Conservation (phyloP, 2,329 filamentous ascomycete species). For the Coniochaeta hoffmannii region DNA sequence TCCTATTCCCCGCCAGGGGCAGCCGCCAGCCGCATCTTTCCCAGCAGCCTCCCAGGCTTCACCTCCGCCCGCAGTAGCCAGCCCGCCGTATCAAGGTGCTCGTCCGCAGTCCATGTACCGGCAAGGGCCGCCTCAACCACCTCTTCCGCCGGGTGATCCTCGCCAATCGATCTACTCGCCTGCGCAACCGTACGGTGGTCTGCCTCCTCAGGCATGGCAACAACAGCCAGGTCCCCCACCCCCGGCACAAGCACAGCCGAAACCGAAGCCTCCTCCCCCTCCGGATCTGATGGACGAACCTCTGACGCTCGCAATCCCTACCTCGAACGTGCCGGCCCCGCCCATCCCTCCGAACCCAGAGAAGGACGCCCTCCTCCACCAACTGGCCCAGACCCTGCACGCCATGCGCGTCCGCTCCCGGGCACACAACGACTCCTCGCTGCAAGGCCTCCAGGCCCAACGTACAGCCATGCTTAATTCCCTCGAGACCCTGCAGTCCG, state of each 20-base stretch:
- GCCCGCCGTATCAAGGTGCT: constrained; percentile 17
- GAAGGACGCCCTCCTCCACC: constrained; percentile 77
- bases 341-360: constrained; percentile 94
- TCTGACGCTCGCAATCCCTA: constrained; percentile 41
- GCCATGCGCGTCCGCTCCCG: constrained; percentile 62
- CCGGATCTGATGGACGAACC: constrained; percentile 53
- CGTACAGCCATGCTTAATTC: constrained; percentile 67
- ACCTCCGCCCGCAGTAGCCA: constrained; percentile 7
- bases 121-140: constrained; percentile 10
- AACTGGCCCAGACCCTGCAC: constrained; percentile 64
- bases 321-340: constrained; percentile 56
- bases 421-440: constrained; percentile 64
- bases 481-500: constrained; percentile 61
- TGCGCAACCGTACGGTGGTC: constrained; percentile 8
- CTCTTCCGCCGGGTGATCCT: constrained; percentile 10
- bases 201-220: constrained; percentile 12
- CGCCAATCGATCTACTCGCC: constrained; percentile 7
- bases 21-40: constrained; percentile 4
- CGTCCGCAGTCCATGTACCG: constrained; percentile 11
- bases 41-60: constrained; percentile 8
- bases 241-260: constrained; percentile 19
- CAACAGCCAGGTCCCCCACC: constrained; percentile 12
- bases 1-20: constrained; percentile 31
- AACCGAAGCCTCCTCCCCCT: constrained; percentile 33
- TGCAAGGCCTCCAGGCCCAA: constrained; percentile 72